Evolutionary conservation across 2,329 filamentous ascomycete species (phyloP), one percentile per base, ranked within the genome.

Genomic region (Epichloe uncinata): DNA sequence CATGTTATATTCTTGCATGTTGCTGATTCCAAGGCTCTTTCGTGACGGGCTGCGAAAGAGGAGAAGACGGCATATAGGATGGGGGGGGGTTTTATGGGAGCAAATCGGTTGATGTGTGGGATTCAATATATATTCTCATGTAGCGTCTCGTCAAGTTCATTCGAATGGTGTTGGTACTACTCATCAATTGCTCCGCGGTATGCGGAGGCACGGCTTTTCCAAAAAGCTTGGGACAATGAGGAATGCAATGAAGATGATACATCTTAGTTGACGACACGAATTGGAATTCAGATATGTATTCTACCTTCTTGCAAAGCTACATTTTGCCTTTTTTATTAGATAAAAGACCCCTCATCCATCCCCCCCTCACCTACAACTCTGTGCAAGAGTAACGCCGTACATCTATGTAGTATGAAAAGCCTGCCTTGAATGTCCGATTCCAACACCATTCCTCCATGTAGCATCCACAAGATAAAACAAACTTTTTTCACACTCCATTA

Each of bases 301-400:
- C 30, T n/a, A 2, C n/a, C 3, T 11, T 11, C n/a, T 35, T 7
- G n/a, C 11, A 45, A 15, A 13, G 11, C 15, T 30, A 16, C 15
- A 42, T 18, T 0, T 26, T 48, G 4, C 7, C 15, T 30, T 35
- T 18, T 16, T n/a, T 13, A 44, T 13, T 35, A 2, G 11, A 3
- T 1, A 35, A 7, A 16, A 11, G 2, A 11, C n/a, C 16, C 16
- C n/a, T 2, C 16, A 36, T 36, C 8, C 30, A 30, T 30, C 30
- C 30, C 30, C 30, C 26, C 30, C 30, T 30, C 3, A 30, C 0
- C 30, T 0, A 30, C 30, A 2, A 38, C 15, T 3, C 16, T 34
- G 34, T 37, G n/a, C 47, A 60, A 50, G 35, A 47, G 11, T n/a
- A 57, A 57, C 50, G 50, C 46, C 50, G 33, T 48, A 44, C 30